Evolutionary conservation across 139 green algal species (phyloP).

Genomic region (Tetradesmus obliquus): DNA sequence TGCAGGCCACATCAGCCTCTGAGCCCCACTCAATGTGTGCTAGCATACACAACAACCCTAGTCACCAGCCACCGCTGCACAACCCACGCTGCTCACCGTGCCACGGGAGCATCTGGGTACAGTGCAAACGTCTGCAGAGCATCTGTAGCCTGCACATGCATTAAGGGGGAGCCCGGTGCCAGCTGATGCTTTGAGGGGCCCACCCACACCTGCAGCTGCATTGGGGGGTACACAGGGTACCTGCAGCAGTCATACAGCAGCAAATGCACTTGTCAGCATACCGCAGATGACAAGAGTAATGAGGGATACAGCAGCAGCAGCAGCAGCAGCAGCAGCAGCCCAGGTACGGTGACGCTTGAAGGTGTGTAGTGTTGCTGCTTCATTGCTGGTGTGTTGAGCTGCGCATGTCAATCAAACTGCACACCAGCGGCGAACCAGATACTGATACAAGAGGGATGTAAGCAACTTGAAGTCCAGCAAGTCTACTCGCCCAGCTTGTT

Average conservation of each 20-base stretch:
- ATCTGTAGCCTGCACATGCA: slow-evolving; percentile 27
- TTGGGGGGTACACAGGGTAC: slow-evolving; percentile 42
- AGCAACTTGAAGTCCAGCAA: neutral
- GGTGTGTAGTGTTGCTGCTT: too few species aligned
- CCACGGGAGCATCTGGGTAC: slow-evolving; percentile 6
- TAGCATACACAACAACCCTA: neutral
- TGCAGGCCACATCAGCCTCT: too few species aligned
- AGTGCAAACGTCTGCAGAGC: slow-evolving; percentile 45
- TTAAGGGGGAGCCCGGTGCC: neutral
- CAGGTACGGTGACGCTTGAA: too few species aligned
- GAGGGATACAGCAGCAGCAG: neutral
- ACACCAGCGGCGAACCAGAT: too few species aligned
- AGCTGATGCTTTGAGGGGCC: neutral
- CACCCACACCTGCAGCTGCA: slow-evolving; percentile 36
- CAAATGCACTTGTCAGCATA: too few species aligned
- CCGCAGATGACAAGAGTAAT: neutral
- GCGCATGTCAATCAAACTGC: neutral
- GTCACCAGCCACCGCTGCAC: neutral
- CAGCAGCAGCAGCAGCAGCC: neutral
- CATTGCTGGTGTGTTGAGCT: neutral
- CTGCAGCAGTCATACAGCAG: neutral
- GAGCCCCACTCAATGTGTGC: too few species aligned
- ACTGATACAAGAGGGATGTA: neutral
- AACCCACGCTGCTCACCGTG: neutral
- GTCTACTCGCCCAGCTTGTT: too few species aligned